Base-by-base conservation (phyloP, 2,329 filamentous ascomycete genomes). In the Penicillium janthinellum region DNA sequence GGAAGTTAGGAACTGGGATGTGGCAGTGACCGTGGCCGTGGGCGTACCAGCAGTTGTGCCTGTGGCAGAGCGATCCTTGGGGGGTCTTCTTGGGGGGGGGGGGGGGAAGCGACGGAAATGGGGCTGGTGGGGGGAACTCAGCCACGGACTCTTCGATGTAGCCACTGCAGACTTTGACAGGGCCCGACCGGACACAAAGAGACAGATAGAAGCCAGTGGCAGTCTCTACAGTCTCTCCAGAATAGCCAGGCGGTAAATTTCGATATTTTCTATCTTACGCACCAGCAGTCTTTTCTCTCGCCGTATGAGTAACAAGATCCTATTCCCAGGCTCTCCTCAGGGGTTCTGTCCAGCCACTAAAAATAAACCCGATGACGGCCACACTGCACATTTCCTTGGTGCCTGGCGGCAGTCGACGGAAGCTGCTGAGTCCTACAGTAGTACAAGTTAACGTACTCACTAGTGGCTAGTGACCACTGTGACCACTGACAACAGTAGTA, bases 351-450 rank as follows among this genome's bases (percentile, higher is more conserved):
- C 15, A 31, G 31, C 31, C 31, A 31, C 49, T 52, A 42, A 56
- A 56, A 57, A 58, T 45, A 48, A 54, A 54, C 38, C 22, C 39
- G 51, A 61, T 56, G 45, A 61, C 48, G 53, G 48, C 35, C 14
- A 45, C 39, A 62, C 53, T 22, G 22, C 22, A 22, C 3, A 22
- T 22, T 62, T 17, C 15, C 25, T 6, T 25, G 22, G 41, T 25
- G 41, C 17, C 31, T 31, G 52, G 48, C 57, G 52, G 53, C 49
- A 54, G 51, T 35, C 11, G 35, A 44, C 41, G 34, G 44, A 51
- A 39, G 54, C 57, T 20, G 12, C 39, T 12, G 31, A 31, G 31
- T 31, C 31, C 31, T 31, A 31, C 28, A 31, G 28, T 31, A 31
- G 28, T 31, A 7, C 22, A 22, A 22, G 22, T 22, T 3, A 22